Conservation (phyloP, 768 basidiomycete genomes). For the Hygrophoropsis aurantiaca region DNA sequence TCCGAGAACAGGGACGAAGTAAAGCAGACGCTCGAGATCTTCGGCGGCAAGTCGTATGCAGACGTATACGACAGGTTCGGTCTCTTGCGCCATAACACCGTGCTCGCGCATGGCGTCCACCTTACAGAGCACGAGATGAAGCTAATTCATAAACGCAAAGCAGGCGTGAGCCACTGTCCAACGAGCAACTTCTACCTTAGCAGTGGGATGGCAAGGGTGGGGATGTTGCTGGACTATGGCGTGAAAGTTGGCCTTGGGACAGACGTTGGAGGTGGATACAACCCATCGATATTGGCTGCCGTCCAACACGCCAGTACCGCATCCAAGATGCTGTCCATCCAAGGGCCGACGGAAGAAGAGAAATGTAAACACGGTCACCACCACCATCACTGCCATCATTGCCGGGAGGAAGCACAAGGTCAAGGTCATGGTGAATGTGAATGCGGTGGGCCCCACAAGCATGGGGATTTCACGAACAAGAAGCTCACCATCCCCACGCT, state of each 20-base stretch:
- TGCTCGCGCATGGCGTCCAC: constrained; percentile 87
- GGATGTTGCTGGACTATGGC: constrained; percentile 75
- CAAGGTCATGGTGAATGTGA: constrained; percentile 1
- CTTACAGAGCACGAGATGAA: constrained; percentile 71
- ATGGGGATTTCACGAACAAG: constrained; percentile 44
- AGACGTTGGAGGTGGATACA: constrained; percentile 87
- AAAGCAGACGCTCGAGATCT: constrained; percentile 60
- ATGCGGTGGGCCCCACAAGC: constrained; percentile 5
- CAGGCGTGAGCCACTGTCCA: constrained; percentile 91
- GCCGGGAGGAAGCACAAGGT: neutral
- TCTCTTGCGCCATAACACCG: constrained; percentile 75
- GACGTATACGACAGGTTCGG: constrained; percentile 79
- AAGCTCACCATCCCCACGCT: constrained; percentile 74
- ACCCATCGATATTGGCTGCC: constrained; percentile 72
- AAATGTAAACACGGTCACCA: neutral
- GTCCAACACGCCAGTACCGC: constrained; percentile 78
- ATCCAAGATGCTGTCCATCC: constrained; percentile 71
- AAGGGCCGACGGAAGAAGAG: constrained; percentile 24
- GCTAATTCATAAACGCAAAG: constrained; percentile 60
- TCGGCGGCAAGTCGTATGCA: constrained; percentile 72
- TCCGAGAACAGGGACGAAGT: constrained; percentile 82
- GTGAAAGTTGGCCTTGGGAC: constrained; percentile 97
- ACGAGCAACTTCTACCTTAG: constrained; percentile 90
- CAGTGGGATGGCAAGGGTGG: constrained; percentile 82
- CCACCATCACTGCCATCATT: neutral